Percentiles rank a stretch among this genome's conserved stretches.
Evolutionary conservation across 2,329 filamentous ascomycete genomes (phyloP).

Genomic region (Xylariaceae sp.): DNA sequence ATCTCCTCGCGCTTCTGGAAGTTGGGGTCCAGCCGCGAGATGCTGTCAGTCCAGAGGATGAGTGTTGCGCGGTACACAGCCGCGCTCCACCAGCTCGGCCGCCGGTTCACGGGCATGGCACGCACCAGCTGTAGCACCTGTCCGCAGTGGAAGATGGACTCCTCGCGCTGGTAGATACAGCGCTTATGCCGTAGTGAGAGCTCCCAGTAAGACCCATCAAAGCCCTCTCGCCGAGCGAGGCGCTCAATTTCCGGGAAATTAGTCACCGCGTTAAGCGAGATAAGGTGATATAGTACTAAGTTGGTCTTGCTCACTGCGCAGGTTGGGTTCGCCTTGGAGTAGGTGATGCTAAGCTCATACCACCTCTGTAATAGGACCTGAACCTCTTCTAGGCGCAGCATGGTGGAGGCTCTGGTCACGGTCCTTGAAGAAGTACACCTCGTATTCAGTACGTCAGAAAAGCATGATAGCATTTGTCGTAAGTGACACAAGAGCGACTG

Average conservation of each 20-base stretch:
- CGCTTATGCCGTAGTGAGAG: slow-evolving; percentile 63
- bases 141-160: slow-evolving; percentile 70
- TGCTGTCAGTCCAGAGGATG: slow-evolving; percentile 67
- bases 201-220: slow-evolving; percentile 61
- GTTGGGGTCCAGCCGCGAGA: slow-evolving; percentile 55
- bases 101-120: slow-evolving; percentile 62
- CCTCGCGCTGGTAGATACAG: slow-evolving; percentile 67
- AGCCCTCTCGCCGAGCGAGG: slow-evolving; percentile 65
- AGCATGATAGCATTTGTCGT: slow-evolving; percentile 68
- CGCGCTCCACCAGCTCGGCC: slow-evolving; percentile 74
- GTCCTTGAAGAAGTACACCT: slow-evolving; percentile 50
- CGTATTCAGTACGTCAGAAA: slow-evolving; percentile 59
- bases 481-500: slow-evolving; percentile 70
- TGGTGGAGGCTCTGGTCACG: slow-evolving; percentile 65
- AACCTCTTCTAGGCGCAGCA: slow-evolving; percentile 66
- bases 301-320: slow-evolving; percentile 69
- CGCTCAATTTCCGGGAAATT: slow-evolving; percentile 72
- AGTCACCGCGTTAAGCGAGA: slow-evolving; percentile 71
- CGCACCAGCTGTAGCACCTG: slow-evolving; percentile 68
- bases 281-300: slow-evolving; percentile 72
- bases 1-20: slow-evolving; percentile 41
- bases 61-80: slow-evolving; percentile 71
- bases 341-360: slow-evolving; percentile 67
- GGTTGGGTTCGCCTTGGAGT: slow-evolving; percentile 59
- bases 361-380: slow-evolving; percentile 68